Base-by-base conservation (phyloP, 352 stramenopile species). In the Thalassiosira hispida region DNA sequence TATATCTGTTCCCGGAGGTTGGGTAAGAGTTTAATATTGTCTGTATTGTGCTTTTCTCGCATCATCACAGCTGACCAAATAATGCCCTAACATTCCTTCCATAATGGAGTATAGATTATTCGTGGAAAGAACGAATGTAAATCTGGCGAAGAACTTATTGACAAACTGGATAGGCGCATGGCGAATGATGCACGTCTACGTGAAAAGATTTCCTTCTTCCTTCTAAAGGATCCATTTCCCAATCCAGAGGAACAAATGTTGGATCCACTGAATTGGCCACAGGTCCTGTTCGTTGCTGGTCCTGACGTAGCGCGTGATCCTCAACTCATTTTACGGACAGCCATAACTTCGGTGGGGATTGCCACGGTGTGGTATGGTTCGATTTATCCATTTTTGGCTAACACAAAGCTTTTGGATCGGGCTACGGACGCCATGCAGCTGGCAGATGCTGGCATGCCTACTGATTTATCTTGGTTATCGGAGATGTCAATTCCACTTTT, bases 401-500 rank as follows among this genome's bases (percentile, higher is more conserved):
- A 93, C 65, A 44, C 77, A 29, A 81, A 73, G 27, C 33, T 92
- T 6, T 57, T 87, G 35, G 83, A 88, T 49, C 59, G 73, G 33
- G 76, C 87, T 18, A 84, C 85, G 11, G 84, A 92, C 33, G 68
- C 86, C 9, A 69, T 93, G 57, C 68, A 83, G 14, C 69, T 92
- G 23, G 73, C 80, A 27, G 86, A 92, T 74, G 84, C 88, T 51
- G 77, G 76, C 1, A 90, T 93, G 78, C 31, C 72, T 16, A 75
- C 70, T n/a, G 84, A 93, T 75, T 33, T 93, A 8, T 67, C 59
- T 18, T 93, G 82, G 77, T 65, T 93, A 3, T 91, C 84, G 6
- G 84, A 92, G 33, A 75, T 91, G 31, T 86, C 81, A 8, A 75
- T 91, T 60, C 88, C 88, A 23, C 51, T 93, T 5, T 93, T 93